Evolutionary conservation across 305 asterid genomes (phyloP).

Genomic region (Fraxinus ornus): DNA sequence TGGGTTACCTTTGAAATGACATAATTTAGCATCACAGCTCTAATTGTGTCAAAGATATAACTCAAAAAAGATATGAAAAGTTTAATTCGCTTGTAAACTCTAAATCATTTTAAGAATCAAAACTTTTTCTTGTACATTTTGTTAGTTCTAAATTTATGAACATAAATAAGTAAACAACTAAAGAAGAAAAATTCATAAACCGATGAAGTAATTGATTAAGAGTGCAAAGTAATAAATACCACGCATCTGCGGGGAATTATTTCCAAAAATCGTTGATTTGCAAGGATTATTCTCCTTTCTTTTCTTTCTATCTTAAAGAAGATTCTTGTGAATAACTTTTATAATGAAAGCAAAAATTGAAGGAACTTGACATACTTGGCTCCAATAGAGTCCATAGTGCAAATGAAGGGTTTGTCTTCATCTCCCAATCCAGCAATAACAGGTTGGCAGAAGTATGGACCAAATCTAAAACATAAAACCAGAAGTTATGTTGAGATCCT

Average conservation of each 20-base stretch:
- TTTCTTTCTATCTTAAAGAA: background rate
- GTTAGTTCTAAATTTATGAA: background rate
- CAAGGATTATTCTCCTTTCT: background rate
- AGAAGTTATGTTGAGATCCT: conserved; percentile 1
- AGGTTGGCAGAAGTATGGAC: conserved; percentile 97
- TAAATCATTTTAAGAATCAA: background rate
- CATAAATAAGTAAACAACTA: background rate
- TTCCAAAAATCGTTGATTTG: background rate
- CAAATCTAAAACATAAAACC: conserved; percentile 58
- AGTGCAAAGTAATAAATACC: background rate
- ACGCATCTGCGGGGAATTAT: background rate
- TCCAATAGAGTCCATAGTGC: conserved; percentile 98
- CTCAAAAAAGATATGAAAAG: background rate
- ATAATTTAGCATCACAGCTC: background rate
- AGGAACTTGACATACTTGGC: conserved; percentile 64
- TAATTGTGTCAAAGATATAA: background rate
- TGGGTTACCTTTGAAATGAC: background rate
- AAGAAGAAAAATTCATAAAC: background rate
- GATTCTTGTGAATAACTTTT: background rate
- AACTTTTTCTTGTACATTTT: background rate
- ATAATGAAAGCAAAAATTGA: conserved; percentile 14
- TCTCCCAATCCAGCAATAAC: conserved; percentile 97
- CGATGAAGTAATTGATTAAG: background rate
- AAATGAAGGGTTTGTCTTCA: conserved; percentile 88
- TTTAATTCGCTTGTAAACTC: background rate